Evolutionary conservation across 768 basidiomycete species (phyloP), one percentile per base, ranked within the genome.

Genomic region (Boletus coccyginus): DNA sequence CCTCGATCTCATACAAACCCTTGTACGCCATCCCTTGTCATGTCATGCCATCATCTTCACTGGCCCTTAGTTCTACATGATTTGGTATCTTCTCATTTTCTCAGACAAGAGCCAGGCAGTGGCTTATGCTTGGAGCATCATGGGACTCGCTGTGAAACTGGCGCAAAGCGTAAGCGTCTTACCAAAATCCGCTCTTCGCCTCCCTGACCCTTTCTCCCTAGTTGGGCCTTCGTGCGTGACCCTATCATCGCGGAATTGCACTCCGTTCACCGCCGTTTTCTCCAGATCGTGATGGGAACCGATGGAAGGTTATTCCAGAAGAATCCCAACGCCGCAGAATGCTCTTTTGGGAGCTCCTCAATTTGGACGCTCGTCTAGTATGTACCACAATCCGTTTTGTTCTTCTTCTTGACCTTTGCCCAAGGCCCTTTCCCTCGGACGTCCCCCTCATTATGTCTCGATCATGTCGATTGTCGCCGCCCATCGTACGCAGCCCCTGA

Each of bases 321-420:
- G 87, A 88, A 65, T 77, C 85, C 41, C 86, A 89, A 63, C 82
- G 81, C 61, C 84, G 86, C 46, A 76, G 84, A 45, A 80, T 82
- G 48, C 78, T 89, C 44, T 86, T 88, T 66, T 90, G 88, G 88
- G 86, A 88, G 68, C 74, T 89, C 61, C 76, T 88, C 51, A 84
- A 85, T 66, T 73, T 88, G 69, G 88, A 90, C 63, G 72, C 75
- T 46, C 84, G 85, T 56, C 76, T 87, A 42, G 86, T 88, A 79
- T 75, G 86, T 61, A 57, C 47, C 36, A n/a, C 11, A 61, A 35
- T 56, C 50, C 58, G 50, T 62, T 59, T 67, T 24, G 56, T 33
- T 27, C 52, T 9, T 6, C 33, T 43, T n/a, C 50, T 51, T 61
- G 55, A 62, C 58, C 48, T 50, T 36, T 38, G 35, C 38, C 12